Percentiles rank a stretch among this genome's conserved stretches.
Evolutionary conservation across 2,329 filamentous ascomycete species (phyloP).

Genomic region (Neofusicoccum kwambonambiense): DNA sequence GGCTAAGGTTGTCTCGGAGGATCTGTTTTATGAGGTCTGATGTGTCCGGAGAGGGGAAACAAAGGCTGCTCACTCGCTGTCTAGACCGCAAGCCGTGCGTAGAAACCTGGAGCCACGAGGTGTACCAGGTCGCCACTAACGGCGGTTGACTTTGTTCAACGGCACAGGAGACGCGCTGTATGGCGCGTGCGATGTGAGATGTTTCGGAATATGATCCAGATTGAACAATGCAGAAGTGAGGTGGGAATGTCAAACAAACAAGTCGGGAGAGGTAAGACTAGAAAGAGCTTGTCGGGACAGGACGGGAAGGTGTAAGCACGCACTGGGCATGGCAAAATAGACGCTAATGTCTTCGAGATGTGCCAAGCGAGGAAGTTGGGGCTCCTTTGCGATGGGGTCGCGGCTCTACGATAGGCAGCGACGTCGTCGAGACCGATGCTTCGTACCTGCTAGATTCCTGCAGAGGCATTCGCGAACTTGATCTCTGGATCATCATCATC

Average conservation of each 20-base stretch:
- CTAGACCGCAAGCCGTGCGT: not conserved
- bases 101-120: not conserved
- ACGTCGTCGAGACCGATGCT: no score
- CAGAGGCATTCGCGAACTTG: no score
- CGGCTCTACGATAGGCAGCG: no score
- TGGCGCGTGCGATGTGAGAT: not conserved
- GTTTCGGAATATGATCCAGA: constrained; percentile 21
- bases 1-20: not conserved
- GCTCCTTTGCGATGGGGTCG: not conserved
- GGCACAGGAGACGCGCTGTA: not conserved
- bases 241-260: not conserved
- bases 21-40: not conserved
- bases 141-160: not conserved
- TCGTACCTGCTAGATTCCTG: no score
- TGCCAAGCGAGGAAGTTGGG: not conserved
- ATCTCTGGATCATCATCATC: no score
- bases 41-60: not conserved
- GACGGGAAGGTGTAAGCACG: not conserved
- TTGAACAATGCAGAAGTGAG: constrained; percentile 30
- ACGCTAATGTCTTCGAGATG: not conserved
- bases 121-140: not conserved
- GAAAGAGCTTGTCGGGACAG: not conserved
- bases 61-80: not conserved
- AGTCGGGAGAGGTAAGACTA: not conserved
- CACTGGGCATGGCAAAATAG: not conserved